Evolutionary conservation across 352 stramenopile species (phyloP), one percentile per base, ranked within the genome.

Genomic region (Phytophthora hybrid): DNA sequence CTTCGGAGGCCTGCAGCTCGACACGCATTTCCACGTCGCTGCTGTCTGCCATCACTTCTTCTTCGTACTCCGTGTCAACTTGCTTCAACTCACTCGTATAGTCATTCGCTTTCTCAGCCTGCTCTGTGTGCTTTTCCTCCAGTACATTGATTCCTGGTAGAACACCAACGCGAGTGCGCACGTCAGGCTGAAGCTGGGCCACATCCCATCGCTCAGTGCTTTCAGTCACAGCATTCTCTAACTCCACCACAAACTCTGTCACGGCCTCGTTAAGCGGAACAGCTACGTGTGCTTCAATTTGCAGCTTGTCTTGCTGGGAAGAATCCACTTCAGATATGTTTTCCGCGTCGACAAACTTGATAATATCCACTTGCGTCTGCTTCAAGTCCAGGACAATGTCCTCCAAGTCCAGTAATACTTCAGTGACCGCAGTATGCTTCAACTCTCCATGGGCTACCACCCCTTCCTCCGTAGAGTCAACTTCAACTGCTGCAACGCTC

Each of bases 391-490:
- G 3, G 29, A 62, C 32, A 53, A 23, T 34, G 32, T 62, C 53
- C 10, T 51, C 32, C 19, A 73, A 23, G 1, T 66, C 71, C 41
- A 68, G n/a, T n/a, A 63, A 31, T 6, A 73, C 63, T 75, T 79
- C 63, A 9, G 59, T 62, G 18, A 66, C 14, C 52, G 51, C 32
- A 16, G 31, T 41, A 3, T 60, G 44, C 51, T 69, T 44, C 39
- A 37, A 16, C 41, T 74, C 44, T 18, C 26, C 29, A 31, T 9
- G 23, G 41, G 31, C 26, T 46, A 52, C 5, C 19, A 59, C 52
- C 39, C 63, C 32, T 29, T 49, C 59, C 13, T 69, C 70, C 11
- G 14, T 47, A 2, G 39, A 39, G 8, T 62, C 26, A 32, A 69
- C 3, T 13, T 66, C 49, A 62, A 26, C 21, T 41, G 26, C 19